Percentiles rank a stretch among this genome's conserved stretches.
Evolutionary conservation across 2,329 filamentous ascomycete species (phyloP).

Genomic region (Exophiala sp.): DNA sequence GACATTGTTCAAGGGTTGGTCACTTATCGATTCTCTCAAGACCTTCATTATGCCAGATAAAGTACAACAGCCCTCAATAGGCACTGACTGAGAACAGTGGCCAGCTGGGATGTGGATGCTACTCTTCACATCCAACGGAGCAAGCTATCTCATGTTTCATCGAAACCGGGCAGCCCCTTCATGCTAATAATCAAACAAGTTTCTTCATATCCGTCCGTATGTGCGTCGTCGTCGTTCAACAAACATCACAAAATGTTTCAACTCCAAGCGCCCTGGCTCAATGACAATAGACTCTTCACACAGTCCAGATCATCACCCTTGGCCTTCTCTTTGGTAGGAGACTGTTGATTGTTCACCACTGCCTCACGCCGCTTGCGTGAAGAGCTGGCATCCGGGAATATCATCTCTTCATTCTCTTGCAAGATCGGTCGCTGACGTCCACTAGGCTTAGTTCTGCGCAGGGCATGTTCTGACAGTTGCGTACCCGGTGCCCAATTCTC

Average conservation of each 20-base stretch:
- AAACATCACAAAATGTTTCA: background rate
- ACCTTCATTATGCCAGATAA: background rate
- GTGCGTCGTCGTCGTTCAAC: background rate
- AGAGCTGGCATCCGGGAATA: constrained; percentile 16
- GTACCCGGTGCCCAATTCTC: constrained; percentile 74
- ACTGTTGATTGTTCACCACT: background rate
- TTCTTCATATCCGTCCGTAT: background rate
- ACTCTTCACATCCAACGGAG: background rate
- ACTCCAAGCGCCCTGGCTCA: constrained; percentile 90
- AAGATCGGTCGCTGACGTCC: constrained; percentile 40
- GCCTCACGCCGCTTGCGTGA: constrained; percentile 3
- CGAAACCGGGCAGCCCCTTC: background rate
- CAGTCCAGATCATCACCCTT: constrained; percentile 82
- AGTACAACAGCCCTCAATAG: background rate
- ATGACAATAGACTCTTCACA: constrained; percentile 79
- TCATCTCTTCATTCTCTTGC: constrained; percentile 41
- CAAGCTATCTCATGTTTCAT: background rate
- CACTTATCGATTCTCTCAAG: too few species aligned
- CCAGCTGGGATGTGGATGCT: background rate
- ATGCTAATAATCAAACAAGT: constrained; percentile 1
- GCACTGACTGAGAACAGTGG: constrained; percentile 4
- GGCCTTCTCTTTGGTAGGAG: constrained; percentile 41
- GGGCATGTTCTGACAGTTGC: constrained; percentile 47
- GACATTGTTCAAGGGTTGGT: too few species aligned
- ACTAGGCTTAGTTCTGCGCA: constrained; percentile 47